Percentiles rank a stretch among this genome's conserved stretches.
These are phyloP conservation scores for Oxyria digyna DNA, from an alignment of 148 eudicot genomes.

Conservation along the genomic window DNA sequence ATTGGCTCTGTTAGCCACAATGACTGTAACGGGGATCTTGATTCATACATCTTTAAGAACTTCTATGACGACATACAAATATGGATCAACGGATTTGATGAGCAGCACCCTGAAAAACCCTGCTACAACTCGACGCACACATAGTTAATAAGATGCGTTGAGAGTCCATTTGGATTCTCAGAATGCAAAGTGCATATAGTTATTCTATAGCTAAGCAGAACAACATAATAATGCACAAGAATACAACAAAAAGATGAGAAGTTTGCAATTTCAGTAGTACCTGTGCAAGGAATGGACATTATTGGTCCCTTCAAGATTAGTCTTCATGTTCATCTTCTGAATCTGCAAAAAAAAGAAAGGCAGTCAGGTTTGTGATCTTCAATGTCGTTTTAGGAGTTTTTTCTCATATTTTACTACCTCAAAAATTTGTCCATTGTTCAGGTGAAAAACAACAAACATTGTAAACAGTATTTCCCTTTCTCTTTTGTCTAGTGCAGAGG, in stretches of 20 bases:
- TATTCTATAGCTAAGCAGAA: too few species aligned
- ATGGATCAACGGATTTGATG: neutral
- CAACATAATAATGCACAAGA: too few species aligned
- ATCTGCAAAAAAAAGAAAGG: constrained; percentile 26
- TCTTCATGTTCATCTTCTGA: constrained; percentile 88
- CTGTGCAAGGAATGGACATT: neutral
- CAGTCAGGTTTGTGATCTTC: neutral
- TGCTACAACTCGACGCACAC: too few species aligned
- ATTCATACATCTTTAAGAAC: neutral
- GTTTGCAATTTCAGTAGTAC: neutral
- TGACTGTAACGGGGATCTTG: neutral
- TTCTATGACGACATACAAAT: neutral
- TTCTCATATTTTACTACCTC: neutral
- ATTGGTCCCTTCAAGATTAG: constrained; percentile 20
- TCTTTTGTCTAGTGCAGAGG: neutral
- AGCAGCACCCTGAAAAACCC: neutral
- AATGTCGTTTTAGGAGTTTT: neutral
- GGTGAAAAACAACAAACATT: neutral
- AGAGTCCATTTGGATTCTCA: neutral
- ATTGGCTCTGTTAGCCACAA: neutral
- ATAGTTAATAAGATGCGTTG: too few species aligned
- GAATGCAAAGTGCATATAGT: neutral
- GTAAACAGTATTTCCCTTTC: neutral
- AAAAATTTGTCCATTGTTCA: neutral
- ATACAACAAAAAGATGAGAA: neutral